Percentiles rank a stretch among this genome's conserved stretches.
These are phyloP conservation scores for Penicillium turbatum DNA, from an alignment of 495 filamentous ascomycete genomes.

Conservation along the genomic window DNA sequence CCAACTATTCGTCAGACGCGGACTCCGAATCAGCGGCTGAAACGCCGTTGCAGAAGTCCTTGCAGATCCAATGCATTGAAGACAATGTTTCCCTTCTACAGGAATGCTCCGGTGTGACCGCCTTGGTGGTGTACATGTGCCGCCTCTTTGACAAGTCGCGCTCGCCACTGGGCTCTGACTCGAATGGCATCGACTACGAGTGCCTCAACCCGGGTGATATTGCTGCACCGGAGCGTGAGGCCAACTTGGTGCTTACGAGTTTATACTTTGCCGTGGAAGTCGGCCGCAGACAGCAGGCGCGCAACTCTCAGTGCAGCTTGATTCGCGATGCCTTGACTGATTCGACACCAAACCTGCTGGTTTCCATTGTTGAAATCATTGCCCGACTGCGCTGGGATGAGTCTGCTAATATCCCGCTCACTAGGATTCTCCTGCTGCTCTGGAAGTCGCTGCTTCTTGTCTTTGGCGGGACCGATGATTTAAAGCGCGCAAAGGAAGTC, in stretches of 20 bases:
- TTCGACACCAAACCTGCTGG: conserved; percentile 64
- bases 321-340: conserved; percentile 37
- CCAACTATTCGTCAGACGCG: conserved; percentile 25
- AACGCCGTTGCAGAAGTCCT: conserved; percentile 44
- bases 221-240: conserved; percentile 42
- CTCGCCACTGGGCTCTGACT: conserved; percentile 22
- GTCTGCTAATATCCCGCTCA: conserved; percentile 55
- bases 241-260: conserved; percentile 53
- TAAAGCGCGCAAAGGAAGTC: conserved; percentile 67
- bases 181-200: conserved; percentile 32
- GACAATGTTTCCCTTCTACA: conserved; percentile 56
- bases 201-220: conserved; percentile 30
- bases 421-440: conserved; percentile 69
- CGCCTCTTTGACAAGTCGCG: conserved; percentile 52
- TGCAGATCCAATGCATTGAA: conserved; percentile 68
- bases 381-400: conserved; percentile 88
- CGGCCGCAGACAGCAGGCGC: conserved; percentile 46
- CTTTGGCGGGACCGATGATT: conserved; percentile 69
- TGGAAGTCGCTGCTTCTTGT: conserved; percentile 89
- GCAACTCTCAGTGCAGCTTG: conserved; percentile 18
- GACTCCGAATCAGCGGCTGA: conserved; percentile 31
- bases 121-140: conserved; percentile 58
- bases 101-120: conserved; percentile 54
- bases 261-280: conserved; percentile 72
- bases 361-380: conserved; percentile 69